These are phyloP conservation scores for Tympanopsis confertula DNA, from an alignment of 2,329 filamentous ascomycete species.

Conservation along the genomic window DNA sequence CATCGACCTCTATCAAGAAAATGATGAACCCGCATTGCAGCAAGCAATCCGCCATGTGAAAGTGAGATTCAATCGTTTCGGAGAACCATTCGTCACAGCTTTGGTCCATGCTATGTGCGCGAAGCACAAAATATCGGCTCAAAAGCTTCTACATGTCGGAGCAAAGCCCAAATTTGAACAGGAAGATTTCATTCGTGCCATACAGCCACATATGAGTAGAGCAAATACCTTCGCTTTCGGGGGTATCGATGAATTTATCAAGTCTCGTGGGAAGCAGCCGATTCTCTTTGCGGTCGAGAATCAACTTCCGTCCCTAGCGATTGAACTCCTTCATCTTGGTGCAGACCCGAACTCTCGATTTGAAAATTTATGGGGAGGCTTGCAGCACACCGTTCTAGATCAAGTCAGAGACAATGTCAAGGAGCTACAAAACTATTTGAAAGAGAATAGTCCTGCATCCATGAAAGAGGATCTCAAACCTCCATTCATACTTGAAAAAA, in stretches of 20 bases:
- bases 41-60: conserved; percentile 55
- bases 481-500: conserved; percentile 6
- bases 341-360: conserved; percentile 48
- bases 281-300: conserved; percentile 49
- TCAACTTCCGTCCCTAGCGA: conserved; percentile 31
- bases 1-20: conserved; percentile 35
- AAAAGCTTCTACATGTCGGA: conserved; percentile 52
- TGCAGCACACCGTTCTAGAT: conserved; percentile 49
- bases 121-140: conserved; percentile 37
- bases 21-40: conserved; percentile 48
- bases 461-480: too few relatives aligned
- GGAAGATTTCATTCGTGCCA: conserved; percentile 50
- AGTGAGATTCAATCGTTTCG: too few relatives aligned
- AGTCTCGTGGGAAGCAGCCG: conserved; percentile 44
- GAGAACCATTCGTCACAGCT: conserved; percentile 43
- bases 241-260: conserved; percentile 34
- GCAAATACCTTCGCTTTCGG: conserved; percentile 27
- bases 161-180: conserved; percentile 48
- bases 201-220: conserved; percentile 29
- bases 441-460: conserved; percentile 9
- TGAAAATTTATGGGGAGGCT: conserved; percentile 21
- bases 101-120: conserved; percentile 46
- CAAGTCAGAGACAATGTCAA: conserved; percentile 39
- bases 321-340: conserved; percentile 49
- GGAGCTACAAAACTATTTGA: conserved; percentile 32